Evolutionary conservation across 176 grass and related monocot genomes (phyloP).

Genomic region (Hyparrhenia diplandra): DNA sequence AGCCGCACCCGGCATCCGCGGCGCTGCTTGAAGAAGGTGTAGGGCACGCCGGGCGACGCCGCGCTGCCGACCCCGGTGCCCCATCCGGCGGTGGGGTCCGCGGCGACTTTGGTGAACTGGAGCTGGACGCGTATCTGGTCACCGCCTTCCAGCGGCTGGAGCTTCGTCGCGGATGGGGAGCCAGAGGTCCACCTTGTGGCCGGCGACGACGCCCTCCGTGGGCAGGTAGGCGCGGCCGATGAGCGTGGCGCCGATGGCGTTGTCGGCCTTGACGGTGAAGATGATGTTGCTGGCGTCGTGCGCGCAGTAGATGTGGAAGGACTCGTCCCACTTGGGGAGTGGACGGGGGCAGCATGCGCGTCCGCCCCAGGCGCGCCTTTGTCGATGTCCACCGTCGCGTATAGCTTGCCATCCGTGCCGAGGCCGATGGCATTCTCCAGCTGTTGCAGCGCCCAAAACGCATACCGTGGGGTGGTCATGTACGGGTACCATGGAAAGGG

Average conservation of each 20-base stretch:
- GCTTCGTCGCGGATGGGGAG: slow-evolving; percentile 51
- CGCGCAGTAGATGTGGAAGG: slow-evolving; percentile 82
- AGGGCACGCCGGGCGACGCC: slow-evolving; percentile 42
- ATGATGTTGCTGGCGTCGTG: slow-evolving; percentile 61
- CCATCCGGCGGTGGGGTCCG: slow-evolving; percentile 42
- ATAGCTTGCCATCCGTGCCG: slow-evolving; percentile 39
- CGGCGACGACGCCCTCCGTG: not conserved
- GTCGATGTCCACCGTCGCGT: slow-evolving; percentile 89
- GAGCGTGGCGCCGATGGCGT: slow-evolving; percentile 55
- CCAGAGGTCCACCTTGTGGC: slow-evolving; percentile 41
- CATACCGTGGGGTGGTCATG: not conserved
- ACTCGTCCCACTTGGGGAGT: slow-evolving; percentile 56
- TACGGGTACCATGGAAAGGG: not conserved
- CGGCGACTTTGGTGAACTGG: slow-evolving; percentile 43
- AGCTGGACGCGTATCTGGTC: slow-evolving; percentile 62
- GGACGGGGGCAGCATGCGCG: slow-evolving; percentile 23
- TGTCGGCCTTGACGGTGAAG: slow-evolving; percentile 78
- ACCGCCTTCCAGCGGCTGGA: slow-evolving; percentile 37
- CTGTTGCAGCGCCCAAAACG: not conserved
- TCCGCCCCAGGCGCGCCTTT: slow-evolving; percentile 74
- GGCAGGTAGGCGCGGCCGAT: slow-evolving; percentile 81
- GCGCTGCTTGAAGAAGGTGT: slow-evolving; percentile 61
- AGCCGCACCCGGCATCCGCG: slow-evolving; percentile 52
- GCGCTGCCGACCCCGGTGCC: slow-evolving; percentile 29
- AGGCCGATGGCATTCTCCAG: slow-evolving; percentile 26